These are phyloP conservation scores for Dioscorea alata DNA, from an alignment of 106 monocot species.

Conservation along the genomic window DNA sequence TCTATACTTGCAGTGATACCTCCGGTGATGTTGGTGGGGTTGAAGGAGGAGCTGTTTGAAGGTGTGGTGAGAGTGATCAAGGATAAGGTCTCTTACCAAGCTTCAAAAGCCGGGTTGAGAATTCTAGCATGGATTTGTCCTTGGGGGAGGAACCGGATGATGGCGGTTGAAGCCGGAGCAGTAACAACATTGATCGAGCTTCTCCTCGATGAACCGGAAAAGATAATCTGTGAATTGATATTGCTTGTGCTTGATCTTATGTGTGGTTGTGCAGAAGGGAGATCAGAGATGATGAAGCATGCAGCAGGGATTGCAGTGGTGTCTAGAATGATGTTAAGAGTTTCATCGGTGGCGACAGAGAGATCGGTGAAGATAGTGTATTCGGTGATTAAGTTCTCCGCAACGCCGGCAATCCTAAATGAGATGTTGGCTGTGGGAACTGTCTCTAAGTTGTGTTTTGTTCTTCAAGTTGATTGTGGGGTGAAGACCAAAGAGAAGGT, in stretches of 20 bases:
- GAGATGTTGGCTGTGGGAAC: constrained; percentile 68
- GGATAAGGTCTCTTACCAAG: constrained; percentile 37
- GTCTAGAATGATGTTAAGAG: constrained; percentile 47
- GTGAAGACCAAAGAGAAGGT: constrained; percentile 51
- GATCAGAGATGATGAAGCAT: constrained; percentile 48
- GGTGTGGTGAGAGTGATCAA: constrained; percentile 23
- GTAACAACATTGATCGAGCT: constrained; percentile 45
- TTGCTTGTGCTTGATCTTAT: constrained; percentile 42
- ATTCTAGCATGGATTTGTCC: constrained; percentile 26
- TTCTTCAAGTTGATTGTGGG: constrained; percentile 36
- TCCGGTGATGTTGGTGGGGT: constrained; percentile 8
- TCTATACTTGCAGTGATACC: constrained; percentile 15
- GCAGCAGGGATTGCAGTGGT: constrained; percentile 62
- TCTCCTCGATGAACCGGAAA: constrained; percentile 36
- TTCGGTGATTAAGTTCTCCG: constrained; percentile 33
- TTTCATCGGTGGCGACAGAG: constrained; percentile 46
- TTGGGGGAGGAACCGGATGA: constrained; percentile 51
- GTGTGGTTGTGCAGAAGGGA: constrained; percentile 67
- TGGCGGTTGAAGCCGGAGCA: constrained; percentile 44
- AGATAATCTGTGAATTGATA: constrained; percentile 31
- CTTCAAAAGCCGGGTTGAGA: constrained; percentile 34
- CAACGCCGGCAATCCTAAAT: constrained; percentile 29
- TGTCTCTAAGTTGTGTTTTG: constrained; percentile 49
- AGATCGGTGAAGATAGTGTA: constrained; percentile 47
- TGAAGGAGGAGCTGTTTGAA: constrained; percentile 23